These are phyloP conservation scores for Sparassis latifolia DNA, from an alignment of 1,284 basidiomycete species.

Conservation along the genomic window DNA sequence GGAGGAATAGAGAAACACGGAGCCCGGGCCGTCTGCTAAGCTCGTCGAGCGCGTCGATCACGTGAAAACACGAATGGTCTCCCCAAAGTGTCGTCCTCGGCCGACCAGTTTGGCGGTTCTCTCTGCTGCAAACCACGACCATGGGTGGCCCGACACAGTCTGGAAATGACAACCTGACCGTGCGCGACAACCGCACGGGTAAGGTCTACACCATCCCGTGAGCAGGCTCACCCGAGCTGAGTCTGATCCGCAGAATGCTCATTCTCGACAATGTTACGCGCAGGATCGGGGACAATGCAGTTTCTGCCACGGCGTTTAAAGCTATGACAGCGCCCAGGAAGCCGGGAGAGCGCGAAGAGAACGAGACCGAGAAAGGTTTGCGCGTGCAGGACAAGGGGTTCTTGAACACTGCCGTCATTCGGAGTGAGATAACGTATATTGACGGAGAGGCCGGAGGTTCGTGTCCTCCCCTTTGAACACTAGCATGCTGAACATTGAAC, in stretches of 20 bases:
- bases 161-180: slow-evolving; percentile 42
- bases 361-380: slow-evolving; percentile 76
- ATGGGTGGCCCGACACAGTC: slow-evolving; percentile 44
- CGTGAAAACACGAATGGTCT: background rate
- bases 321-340: slow-evolving; percentile 52
- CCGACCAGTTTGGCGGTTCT: too few species aligned
- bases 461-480: slow-evolving; percentile 14
- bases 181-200: slow-evolving; percentile 81
- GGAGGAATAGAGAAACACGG: too few species aligned
- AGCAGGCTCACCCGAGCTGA: slow-evolving; percentile 25
- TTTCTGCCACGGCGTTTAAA: slow-evolving; percentile 80
- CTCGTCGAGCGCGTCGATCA: background rate
- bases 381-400: slow-evolving; percentile 77
- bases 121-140: slow-evolving; percentile 1
- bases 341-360: slow-evolving; percentile 65
- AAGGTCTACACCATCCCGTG: slow-evolving; percentile 72
- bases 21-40: too few species aligned
- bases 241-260: background rate
- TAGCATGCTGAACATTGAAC: background rate
- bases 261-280: background rate
- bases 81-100: too few species aligned
- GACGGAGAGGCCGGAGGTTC: slow-evolving; percentile 77
- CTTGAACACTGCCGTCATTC: slow-evolving; percentile 81
- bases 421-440: slow-evolving; percentile 80
- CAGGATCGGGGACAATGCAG: slow-evolving; percentile 72